These are phyloP conservation scores for Stagonosporopsis rhizophila DNA, from an alignment of 2,329 filamentous ascomycete species.

Conservation along the genomic window DNA sequence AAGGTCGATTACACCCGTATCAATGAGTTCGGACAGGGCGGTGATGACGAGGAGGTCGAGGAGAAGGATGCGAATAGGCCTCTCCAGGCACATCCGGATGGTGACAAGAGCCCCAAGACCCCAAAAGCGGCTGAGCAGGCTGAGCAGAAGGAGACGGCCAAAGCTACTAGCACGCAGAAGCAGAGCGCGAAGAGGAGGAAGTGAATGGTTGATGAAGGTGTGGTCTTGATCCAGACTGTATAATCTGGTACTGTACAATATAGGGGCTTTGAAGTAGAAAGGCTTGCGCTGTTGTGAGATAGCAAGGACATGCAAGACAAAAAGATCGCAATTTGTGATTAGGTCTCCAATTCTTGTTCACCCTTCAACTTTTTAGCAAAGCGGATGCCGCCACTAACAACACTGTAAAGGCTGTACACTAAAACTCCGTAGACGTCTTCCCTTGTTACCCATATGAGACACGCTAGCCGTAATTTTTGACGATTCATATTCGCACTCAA, in stretches of 20 bases:
- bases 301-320: neutral
- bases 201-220: conserved; percentile 4
- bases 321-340: neutral
- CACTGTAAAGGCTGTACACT: too few relatives aligned
- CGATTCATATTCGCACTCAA: too few relatives aligned
- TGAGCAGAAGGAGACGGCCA: conserved; percentile 19
- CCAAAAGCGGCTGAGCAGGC: conserved; percentile 24
- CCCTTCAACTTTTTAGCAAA: too few relatives aligned
- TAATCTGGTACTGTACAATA: neutral
- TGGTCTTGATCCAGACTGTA: neutral
- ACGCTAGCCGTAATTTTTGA: too few relatives aligned
- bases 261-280: neutral
- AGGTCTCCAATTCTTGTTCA: neutral
- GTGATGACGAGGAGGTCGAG: conserved; percentile 75
- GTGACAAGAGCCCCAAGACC: conserved; percentile 37
- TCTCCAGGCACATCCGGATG: conserved; percentile 44
- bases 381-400: too few relatives aligned
- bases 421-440: too few relatives aligned
- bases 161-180: conserved; percentile 38
- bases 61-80: conserved; percentile 57
- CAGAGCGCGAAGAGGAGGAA: conserved; percentile 45
- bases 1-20: conserved; percentile 89
- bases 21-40: conserved; percentile 98
- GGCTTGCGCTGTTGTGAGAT: neutral
- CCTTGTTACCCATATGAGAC: too few relatives aligned